Percentiles rank a stretch among this genome's conserved stretches.
These are phyloP conservation scores for Aurifilum marmelostoma DNA, from an alignment of 2,329 filamentous ascomycete species.

Conservation along the genomic window DNA sequence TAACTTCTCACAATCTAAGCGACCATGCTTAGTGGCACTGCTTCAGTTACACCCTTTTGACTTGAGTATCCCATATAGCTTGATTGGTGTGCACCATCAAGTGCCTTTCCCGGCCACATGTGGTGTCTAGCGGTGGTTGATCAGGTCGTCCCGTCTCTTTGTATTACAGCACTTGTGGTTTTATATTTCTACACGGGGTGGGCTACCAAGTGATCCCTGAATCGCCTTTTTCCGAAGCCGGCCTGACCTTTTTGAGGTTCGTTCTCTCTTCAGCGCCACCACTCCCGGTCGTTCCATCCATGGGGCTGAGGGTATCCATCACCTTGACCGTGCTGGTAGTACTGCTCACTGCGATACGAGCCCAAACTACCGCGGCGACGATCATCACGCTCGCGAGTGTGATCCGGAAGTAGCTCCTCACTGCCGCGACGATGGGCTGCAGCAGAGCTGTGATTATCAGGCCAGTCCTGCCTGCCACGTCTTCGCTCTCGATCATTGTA, in stretches of 20 bases:
- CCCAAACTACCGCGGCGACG: neutral
- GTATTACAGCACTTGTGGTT: neutral
- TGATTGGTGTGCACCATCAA: neutral
- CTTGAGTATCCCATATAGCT: neutral
- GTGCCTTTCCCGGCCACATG: neutral
- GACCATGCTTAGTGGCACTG: neutral
- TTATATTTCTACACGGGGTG: slow-evolving; percentile 1
- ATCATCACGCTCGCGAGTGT: neutral
- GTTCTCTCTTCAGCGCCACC: slow-evolving; percentile 1
- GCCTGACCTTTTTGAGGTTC: neutral
- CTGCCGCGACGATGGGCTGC: neutral
- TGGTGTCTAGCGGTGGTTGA: neutral
- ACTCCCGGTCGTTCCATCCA: neutral
- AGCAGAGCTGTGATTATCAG: neutral
- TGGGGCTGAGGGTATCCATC: neutral
- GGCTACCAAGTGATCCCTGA: neutral
- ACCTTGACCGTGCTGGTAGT: neutral
- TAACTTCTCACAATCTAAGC: neutral
- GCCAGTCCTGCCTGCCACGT: neutral
- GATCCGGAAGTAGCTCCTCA: neutral
- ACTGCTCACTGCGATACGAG: neutral
- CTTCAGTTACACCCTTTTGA: neutral
- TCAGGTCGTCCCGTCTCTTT: neutral
- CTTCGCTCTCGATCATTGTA: slow-evolving; percentile 5
- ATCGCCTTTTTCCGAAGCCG: neutral